A percentile compares a stretch with the other conserved stretches of the same genome.
Conservation (phyloP, 768 basidiomycete species). For the Suillus americanus region DNA sequence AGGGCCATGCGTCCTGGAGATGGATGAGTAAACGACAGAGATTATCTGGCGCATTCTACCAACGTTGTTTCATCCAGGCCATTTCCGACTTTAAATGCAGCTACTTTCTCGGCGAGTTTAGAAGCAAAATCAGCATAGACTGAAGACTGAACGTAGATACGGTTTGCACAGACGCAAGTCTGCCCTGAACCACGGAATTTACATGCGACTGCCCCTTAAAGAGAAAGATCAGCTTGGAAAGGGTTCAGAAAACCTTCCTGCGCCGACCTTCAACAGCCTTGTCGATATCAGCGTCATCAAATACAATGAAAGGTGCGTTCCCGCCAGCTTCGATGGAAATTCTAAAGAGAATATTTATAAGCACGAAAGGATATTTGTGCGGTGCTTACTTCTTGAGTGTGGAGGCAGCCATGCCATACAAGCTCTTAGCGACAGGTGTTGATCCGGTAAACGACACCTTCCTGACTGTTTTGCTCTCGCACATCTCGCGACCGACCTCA, state of each 20-base stretch:
- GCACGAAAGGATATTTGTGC: neutral
- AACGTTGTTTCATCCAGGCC: conserved; percentile 79
- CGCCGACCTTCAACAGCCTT: conserved; percentile 80
- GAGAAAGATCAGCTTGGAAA: conserved; percentile 9
- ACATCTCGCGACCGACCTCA: conserved; percentile 94
- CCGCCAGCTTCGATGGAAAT: conserved; percentile 88
- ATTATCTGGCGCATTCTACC: conserved; percentile 23
- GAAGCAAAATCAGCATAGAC: conserved; percentile 93
- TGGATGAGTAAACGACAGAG: neutral
- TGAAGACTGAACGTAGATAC: conserved; percentile 89
- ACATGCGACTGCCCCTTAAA: conserved; percentile 63
- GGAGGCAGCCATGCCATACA: conserved; percentile 70
- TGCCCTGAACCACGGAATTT: conserved; percentile 85
- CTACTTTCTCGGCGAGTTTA: conserved; percentile 79
- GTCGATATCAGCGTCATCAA: conserved; percentile 93
- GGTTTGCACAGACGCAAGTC: conserved; percentile 86
- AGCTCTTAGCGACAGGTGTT: conserved; percentile 73
- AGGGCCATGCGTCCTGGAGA: conserved; percentile 84
- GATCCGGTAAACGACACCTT: conserved; percentile 94
- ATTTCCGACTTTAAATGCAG: conserved; percentile 83
- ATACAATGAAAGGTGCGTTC: conserved; percentile 95
- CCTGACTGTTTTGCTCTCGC: conserved; percentile 80
- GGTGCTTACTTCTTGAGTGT: conserved; percentile 76
- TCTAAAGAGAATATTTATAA: conserved; percentile 26
- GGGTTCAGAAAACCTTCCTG: neutral